Conservation (phyloP, 495 filamentous ascomycete genomes). For the Ascodesmis nigricans region DNA sequence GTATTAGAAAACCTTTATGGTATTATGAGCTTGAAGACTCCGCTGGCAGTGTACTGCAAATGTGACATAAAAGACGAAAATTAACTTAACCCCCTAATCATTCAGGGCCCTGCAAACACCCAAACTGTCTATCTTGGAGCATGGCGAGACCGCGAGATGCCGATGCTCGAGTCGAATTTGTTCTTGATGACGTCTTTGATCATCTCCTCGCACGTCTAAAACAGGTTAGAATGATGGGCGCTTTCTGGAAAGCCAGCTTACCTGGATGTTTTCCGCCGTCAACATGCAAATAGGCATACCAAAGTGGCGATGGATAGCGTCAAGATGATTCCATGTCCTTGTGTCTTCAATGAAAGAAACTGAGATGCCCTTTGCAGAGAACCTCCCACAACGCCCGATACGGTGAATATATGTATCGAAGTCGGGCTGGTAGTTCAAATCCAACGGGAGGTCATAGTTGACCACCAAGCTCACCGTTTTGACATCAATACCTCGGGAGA, state of each 20-base stretch:
- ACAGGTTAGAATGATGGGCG: too few species aligned
- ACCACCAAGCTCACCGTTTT: conserved; percentile 92
- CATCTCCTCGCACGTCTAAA: background rate
- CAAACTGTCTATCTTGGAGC: too few species aligned
- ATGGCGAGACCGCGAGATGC: too few species aligned
- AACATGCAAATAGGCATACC: conserved; percentile 34
- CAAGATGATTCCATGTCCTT: conserved; percentile 50
- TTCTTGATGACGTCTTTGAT: conserved; percentile 1
- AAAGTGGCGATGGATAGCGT: conserved; percentile 54
- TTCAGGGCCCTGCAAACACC: too few species aligned
- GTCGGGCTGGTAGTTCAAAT: conserved; percentile 38
- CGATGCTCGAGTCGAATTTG: too few species aligned
- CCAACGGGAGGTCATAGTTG: conserved; percentile 68
- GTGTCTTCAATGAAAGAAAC: conserved; percentile 76
- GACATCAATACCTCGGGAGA: conserved; percentile 92
- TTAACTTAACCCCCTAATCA: too few species aligned
- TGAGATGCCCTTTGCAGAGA: conserved; percentile 88
- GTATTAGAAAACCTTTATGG: too few species aligned
- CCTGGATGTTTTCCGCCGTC: conserved; percentile 27
- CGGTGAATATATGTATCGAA: conserved; percentile 92
- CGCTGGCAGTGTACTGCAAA: too few species aligned
- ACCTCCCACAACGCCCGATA: conserved; percentile 91
- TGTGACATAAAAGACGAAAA: too few species aligned
- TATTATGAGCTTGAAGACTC: too few species aligned
- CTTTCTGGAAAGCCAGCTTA: too few species aligned